Evolutionary conservation across 768 basidiomycete species (phyloP).

Genomic region (Gymnopilus dilepis): DNA sequence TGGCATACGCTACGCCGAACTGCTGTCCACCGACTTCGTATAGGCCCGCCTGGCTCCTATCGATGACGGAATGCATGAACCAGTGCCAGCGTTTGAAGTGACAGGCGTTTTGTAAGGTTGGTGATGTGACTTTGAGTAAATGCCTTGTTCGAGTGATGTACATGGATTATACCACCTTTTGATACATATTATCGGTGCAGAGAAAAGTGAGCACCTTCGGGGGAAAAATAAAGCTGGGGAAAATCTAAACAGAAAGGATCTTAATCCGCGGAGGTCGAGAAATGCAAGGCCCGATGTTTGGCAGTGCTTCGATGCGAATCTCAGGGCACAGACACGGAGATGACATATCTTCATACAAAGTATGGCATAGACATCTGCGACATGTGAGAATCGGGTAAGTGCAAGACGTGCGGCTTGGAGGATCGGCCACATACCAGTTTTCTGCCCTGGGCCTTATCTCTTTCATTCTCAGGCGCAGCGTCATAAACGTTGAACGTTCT

Average conservation of each 20-base stretch:
- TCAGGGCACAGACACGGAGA: neutral
- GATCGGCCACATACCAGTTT: slow-evolving; percentile 59
- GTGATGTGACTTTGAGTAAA: too few species aligned
- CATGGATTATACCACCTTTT: too few species aligned
- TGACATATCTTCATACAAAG: slow-evolving; percentile 28
- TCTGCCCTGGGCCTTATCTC: slow-evolving; percentile 79
- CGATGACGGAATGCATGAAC: too few species aligned
- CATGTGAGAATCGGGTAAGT: neutral
- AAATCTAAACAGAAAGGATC: neutral
- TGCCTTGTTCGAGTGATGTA: too few species aligned
- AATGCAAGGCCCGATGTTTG: neutral
- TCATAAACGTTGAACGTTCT: slow-evolving; percentile 83
- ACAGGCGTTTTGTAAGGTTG: too few species aligned
- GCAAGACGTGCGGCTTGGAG: neutral
- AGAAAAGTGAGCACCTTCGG: neutral
- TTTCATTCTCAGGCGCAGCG: slow-evolving; percentile 88
- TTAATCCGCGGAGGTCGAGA: too few species aligned
- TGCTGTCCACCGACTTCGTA: too few species aligned
- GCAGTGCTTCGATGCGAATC: neutral
- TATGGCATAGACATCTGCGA: slow-evolving; percentile 53
- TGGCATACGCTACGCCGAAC: too few species aligned
- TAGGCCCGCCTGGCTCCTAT: too few species aligned
- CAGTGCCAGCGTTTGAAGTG: too few species aligned
- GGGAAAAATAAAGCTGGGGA: neutral
- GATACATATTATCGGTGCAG: too few species aligned